phyloP scores from a whole-genome alignment of 2,329 filamentous ascomycete species.

The Aspergillus tanneri region DNA sequence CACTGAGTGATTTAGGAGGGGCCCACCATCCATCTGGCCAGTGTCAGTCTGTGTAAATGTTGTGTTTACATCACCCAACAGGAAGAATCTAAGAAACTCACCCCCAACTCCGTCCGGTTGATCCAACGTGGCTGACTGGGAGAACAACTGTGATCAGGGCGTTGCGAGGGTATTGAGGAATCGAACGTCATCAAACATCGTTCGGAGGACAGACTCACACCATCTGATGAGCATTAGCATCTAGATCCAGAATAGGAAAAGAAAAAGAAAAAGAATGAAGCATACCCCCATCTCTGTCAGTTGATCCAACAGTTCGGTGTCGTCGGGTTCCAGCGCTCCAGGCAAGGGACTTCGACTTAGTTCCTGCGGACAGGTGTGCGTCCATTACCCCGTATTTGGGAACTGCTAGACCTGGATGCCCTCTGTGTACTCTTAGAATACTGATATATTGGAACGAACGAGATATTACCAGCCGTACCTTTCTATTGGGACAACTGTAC shows the following conservation, averaged over 20 bases:
- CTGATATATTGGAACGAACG: not conserved
- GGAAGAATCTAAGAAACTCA: slow-evolving; percentile 2
- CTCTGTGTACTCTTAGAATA: slow-evolving; percentile 4
- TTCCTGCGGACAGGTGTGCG: slow-evolving; percentile 17
- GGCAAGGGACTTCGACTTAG: slow-evolving; percentile 17
- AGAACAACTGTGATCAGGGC: not conserved
- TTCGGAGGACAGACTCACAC: too few relatives aligned
- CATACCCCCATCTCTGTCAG: too few relatives aligned
- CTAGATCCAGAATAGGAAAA: too few relatives aligned
- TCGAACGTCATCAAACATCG: too few relatives aligned
- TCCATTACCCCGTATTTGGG: slow-evolving; percentile 17
- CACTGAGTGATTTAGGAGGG: too few relatives aligned
- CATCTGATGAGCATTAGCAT: too few relatives aligned
- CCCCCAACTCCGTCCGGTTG: slow-evolving; percentile 12
- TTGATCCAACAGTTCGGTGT: not conserved
- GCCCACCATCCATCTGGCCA: not conserved
- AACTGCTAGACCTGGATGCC: slow-evolving; percentile 14
- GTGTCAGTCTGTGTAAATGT: too few relatives aligned
- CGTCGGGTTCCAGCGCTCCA: slow-evolving; percentile 12
- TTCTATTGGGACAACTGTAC: slow-evolving; percentile 1
- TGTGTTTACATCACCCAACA: too few relatives aligned
- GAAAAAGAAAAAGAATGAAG: too few relatives aligned
- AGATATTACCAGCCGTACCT: slow-evolving; percentile 14
- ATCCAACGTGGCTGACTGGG: slow-evolving; percentile 5
- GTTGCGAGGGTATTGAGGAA: too few relatives aligned